These are phyloP conservation scores for Pseudogymnoascus sp. DNA, from an alignment of 2,329 filamentous ascomycete genomes.

Conservation along the genomic window DNA sequence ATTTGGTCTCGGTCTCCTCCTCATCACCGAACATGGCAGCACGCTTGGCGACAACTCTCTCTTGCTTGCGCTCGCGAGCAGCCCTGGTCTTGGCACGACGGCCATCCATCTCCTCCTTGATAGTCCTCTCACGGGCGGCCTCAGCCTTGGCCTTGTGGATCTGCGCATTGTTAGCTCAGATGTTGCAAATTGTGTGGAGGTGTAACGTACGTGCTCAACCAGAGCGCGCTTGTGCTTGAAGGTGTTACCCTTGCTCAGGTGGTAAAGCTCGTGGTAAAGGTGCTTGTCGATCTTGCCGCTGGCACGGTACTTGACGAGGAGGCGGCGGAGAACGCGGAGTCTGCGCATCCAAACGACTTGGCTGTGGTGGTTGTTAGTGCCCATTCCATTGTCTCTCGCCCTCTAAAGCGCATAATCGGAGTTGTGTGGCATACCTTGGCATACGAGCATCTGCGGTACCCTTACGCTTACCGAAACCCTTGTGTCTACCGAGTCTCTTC, in stretches of 20 bases:
- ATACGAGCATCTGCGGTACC: conserved; percentile 99
- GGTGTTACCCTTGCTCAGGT: conserved; percentile 99
- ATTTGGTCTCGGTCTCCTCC: conserved; percentile 37
- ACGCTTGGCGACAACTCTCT: conserved; percentile 87
- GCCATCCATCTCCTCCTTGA: conserved; percentile 99
- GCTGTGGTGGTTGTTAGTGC: conserved; percentile 41
- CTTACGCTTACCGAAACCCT: conserved; percentile 99
- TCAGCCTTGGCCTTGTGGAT: conserved; percentile 99
- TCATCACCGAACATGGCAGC: conserved; percentile 71
- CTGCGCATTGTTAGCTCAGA: conserved; percentile 43
- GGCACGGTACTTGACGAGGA: conserved; percentile 99
- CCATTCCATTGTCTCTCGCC: conserved; percentile 6
- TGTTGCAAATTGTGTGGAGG: conserved; percentile 15
- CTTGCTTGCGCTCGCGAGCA: conserved; percentile 94
- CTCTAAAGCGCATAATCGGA: background rate
- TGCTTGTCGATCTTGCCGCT: conserved; percentile 99
- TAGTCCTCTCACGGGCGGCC: conserved; percentile 88
- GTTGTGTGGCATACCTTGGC: conserved; percentile 66
- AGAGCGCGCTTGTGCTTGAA: conserved; percentile 99
- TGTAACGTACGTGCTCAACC: conserved; percentile 91
- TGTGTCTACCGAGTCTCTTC: conserved; percentile 92
- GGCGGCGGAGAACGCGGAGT: conserved; percentile 96
- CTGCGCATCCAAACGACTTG: conserved; percentile 99
- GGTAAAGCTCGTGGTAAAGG: conserved; percentile 99
- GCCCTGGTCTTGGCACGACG: conserved; percentile 99